Evolutionary conservation across 2,329 filamentous ascomycete species (phyloP).

Genomic region (Colletotrichum tofieldiae): DNA sequence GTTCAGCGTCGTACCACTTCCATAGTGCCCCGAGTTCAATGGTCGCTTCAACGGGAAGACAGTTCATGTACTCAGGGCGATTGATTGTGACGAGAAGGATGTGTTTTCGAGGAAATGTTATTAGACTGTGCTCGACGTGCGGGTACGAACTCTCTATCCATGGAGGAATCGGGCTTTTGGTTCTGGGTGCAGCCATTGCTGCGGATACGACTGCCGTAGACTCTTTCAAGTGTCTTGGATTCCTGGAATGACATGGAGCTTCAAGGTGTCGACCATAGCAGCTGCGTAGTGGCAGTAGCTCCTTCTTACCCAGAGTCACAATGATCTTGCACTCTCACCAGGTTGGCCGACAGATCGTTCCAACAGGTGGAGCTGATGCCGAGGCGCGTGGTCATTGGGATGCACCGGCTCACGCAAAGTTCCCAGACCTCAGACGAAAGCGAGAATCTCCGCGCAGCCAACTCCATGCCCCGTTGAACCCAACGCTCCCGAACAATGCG

Average conservation of each 20-base stretch:
- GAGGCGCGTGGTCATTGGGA: neutral
- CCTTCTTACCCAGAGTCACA: neutral
- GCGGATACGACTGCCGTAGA: neutral
- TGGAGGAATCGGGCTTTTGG: slow-evolving; percentile 50
- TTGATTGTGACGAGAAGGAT: slow-evolving; percentile 63
- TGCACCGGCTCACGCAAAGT: neutral
- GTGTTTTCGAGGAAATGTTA: slow-evolving; percentile 58
- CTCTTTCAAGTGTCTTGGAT: neutral
- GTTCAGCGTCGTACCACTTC: slow-evolving; percentile 66
- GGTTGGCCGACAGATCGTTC: neutral
- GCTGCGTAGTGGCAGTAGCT: too few relatives aligned
- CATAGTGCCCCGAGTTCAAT: slow-evolving; percentile 62
- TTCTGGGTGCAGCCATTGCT: slow-evolving; percentile 46
- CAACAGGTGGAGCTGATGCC: neutral
- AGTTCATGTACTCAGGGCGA: slow-evolving; percentile 59
- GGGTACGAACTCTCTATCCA: slow-evolving; percentile 54
- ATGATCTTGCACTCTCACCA: neutral
- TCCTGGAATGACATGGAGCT: neutral
- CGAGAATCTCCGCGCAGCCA: slow-evolving; percentile 12
- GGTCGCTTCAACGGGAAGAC: slow-evolving; percentile 54
- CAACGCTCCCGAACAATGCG: neutral
- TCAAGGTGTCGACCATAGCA: too few relatives aligned
- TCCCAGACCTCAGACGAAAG: neutral
- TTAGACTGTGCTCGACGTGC: slow-evolving; percentile 50
- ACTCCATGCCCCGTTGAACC: neutral